A percentile compares a stretch with the other conserved stretches of the same genome.
Evolutionary conservation across 1,284 basidiomycete species (phyloP).

Genomic region (Apiotrichum porosum): DNA sequence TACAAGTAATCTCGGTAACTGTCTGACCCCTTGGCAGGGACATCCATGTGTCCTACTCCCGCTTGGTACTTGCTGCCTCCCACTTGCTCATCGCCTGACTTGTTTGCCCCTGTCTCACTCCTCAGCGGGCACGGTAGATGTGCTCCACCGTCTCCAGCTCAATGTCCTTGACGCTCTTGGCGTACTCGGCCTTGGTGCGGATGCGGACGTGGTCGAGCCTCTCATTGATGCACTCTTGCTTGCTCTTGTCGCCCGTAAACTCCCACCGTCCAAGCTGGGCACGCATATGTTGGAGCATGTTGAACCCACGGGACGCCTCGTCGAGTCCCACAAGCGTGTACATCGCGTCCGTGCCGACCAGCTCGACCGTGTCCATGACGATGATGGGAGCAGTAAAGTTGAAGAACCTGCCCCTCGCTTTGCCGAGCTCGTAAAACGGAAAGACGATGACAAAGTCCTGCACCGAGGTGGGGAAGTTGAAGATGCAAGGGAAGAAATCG

Average conservation of each 20-base stretch:
- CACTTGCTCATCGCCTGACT: no score
- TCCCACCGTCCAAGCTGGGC: no score
- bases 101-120: no score
- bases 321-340: not conserved
- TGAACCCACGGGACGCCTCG: not conserved
- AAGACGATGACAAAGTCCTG: not conserved
- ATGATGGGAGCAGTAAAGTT: not conserved
- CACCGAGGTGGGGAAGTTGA: not conserved
- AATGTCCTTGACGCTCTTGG: not conserved
- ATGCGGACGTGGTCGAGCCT: not conserved
- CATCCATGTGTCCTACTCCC: no score
- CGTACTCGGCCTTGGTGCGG: not conserved
- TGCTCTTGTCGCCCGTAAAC: not conserved
- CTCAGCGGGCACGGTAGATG: no score
- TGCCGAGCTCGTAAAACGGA: not conserved
- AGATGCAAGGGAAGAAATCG: not conserved
- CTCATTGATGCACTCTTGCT: not conserved
- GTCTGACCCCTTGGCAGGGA: no score
- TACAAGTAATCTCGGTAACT: no score
- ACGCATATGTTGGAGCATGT: not conserved
- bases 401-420: not conserved
- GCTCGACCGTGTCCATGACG: constrained; percentile 1
- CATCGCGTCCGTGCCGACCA: not conserved
- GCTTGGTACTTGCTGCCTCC: no score
- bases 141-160: no score